Evolutionary conservation across 2,329 filamentous ascomycete species (phyloP).

Genomic region (Paraconiothyrium brasiliense): DNA sequence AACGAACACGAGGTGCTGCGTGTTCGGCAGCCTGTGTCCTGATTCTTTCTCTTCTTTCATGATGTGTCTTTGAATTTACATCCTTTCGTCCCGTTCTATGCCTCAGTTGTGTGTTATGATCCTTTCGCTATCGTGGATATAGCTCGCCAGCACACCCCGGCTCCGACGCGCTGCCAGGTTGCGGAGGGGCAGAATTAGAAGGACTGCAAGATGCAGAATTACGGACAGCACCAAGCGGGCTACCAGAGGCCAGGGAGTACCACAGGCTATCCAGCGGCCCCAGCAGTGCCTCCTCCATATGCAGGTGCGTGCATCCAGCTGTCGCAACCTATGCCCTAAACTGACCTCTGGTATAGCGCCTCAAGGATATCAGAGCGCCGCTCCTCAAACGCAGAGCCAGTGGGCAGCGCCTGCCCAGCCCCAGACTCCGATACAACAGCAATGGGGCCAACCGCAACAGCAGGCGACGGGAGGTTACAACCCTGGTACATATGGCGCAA

Average conservation of each 20-base stretch:
- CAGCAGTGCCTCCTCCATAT: conserved; percentile 39
- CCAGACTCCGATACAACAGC: conserved; percentile 30
- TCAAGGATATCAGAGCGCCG: conserved; percentile 35
- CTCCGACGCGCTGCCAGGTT: conserved; percentile 8
- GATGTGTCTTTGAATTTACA: conserved; percentile 24
- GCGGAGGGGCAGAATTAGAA: not conserved
- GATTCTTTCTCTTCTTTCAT: conserved; percentile 26
- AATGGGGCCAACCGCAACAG: conserved; percentile 40
- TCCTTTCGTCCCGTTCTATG: conserved; percentile 15
- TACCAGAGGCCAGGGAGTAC: conserved; percentile 46
- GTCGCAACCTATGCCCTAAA: not conserved
- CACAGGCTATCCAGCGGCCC: conserved; percentile 34
- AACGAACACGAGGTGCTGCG: conserved; percentile 24
- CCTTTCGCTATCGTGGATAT: not conserved
- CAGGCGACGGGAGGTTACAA: conserved; percentile 39
- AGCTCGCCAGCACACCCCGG: not conserved
- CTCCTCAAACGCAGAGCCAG: conserved; percentile 39
- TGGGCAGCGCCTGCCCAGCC: conserved; percentile 39
- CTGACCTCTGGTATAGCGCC: conserved; percentile 21
- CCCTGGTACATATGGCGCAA: conserved; percentile 44
- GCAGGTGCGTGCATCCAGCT: conserved; percentile 32
- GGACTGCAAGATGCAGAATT: conserved; percentile 42
- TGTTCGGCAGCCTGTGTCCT: conserved; percentile 25
- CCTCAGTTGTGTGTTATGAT: conserved; percentile 21
- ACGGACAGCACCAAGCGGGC: conserved; percentile 34